Evolutionary conservation across 495 filamentous ascomycete genomes (phyloP), one percentile per base, ranked within the genome.

Genomic region (Xeromyces bisporus): DNA sequence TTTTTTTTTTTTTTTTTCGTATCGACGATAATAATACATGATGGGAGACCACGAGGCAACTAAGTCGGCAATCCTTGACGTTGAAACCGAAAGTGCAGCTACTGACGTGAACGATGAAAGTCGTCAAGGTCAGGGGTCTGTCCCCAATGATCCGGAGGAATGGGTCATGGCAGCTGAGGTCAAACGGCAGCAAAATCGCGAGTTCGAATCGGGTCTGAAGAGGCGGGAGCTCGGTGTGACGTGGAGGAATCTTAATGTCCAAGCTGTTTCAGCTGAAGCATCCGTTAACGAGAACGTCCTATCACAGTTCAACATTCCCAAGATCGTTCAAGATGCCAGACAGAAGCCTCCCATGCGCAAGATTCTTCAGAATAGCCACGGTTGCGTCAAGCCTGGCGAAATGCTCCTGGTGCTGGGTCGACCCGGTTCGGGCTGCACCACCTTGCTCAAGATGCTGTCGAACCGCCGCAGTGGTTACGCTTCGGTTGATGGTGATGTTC

Each of bases 391-490:
- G 20, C 38, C 38, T 1, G 38, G 41, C 7, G 41, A 44, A 18
- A 44, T 41, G 38, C 15, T 73, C 3, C 53, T 77, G 3, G 71
- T 77, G 0, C 55, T 77, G 13, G 72, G 73, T 5, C 50, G 67
- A 14, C 73, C 73, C 2, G 73, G 73, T 0, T 55, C 60, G 20
- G 73, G 72, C 11, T 77, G 73, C 37, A 60, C 66, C 0, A 73
- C 70, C 1, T 66, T 76, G 7, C 36, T 84, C 9, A 80, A 80
- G 47, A 67, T 73, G 26, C 62, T 84, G 3, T 55, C 72, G 10
- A 78, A 77, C 36, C 67, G 67, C 30, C 58, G 73, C 33, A 61
- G 51, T 3, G 75, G 71, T n/a, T 82, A 69, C 44, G 31, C 48
- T n/a, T 30, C n/a, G 6, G 18, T 23, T 10, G 35, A 42, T 9